Conservation (phyloP, 768 basidiomycete genomes). For the Suillus sp. region DNA sequence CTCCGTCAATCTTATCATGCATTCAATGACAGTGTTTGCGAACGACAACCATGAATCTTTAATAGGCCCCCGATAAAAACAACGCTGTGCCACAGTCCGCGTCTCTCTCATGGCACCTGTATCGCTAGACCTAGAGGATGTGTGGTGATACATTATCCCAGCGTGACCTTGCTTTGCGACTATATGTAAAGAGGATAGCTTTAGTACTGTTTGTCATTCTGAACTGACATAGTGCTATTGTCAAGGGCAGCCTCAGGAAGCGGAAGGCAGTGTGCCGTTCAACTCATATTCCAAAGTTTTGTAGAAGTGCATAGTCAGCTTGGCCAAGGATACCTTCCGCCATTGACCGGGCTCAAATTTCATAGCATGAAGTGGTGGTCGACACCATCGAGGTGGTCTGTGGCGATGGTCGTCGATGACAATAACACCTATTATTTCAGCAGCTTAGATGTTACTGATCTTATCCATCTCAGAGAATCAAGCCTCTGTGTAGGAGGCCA, state of each 20-base stretch:
- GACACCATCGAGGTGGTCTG: not conserved
- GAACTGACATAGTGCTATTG: not conserved
- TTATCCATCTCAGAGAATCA: not conserved
- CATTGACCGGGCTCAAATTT: not conserved
- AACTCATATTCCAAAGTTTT: not conserved
- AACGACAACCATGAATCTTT: not conserved
- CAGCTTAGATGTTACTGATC: not conserved
- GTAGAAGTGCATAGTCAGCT: not conserved
- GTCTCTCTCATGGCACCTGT: not conserved
- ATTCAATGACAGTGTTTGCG: not conserved
- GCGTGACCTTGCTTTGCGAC: not conserved
- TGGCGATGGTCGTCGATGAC: not conserved
- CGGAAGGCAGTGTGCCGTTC: not conserved
- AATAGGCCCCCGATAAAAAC: not conserved
- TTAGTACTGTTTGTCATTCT: not conserved
- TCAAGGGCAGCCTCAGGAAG: not conserved
- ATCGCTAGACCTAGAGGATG: not conserved
- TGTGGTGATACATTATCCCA: not conserved
- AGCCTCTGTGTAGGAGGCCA: not conserved
- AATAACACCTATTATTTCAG: not conserved
- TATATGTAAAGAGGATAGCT: not conserved
- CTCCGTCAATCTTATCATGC: not conserved
- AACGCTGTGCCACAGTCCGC: not conserved
- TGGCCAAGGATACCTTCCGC: not conserved
- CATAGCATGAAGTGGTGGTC: not conserved